Base-by-base conservation (phyloP, 139 green algal genomes). In the Coelastrella sp. region DNA sequence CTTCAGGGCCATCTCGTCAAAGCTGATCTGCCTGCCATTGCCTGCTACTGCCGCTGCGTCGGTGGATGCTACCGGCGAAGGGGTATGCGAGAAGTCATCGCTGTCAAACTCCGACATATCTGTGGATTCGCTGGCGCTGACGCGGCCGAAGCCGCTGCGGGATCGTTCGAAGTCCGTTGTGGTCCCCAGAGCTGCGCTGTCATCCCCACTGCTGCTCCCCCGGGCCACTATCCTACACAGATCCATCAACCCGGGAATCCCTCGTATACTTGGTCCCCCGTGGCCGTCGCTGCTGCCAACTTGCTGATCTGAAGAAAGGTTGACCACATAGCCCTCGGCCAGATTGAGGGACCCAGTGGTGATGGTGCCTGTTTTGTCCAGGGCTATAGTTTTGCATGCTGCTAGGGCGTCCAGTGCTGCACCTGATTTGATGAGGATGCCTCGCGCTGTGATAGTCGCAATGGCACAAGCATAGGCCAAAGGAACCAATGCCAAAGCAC, bases 301-400 rank as follows among this genome's bases (percentile, higher is more conserved):
- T 65, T 74, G 87, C 85, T 89, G 70, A 35, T 25, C 68, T 56
- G 80, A 20, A 25, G 20, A 58, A 65, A 88, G 59, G 72, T 68
- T 20, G 24, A 93, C 15, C 81, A 92, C 85, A 27, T 59, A 78
- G 7, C 91, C 92, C 27, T 94, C 90, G 6, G 92, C 89, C 11
- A 96, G 87, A 27, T 89, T 89, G 7, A 98, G 92, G 7, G 87
- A 84, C 57, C 97, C 97, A 0, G 93, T 96, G n/a, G 97, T 98
- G 49, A 98, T 93, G 56, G 97, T 99, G 84, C 94, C 94, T 24
- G 97, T 98, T 92, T 99, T 99, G 93, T 99, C 97, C 58, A 99
- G 94, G 0, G 95, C 97, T 0, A 98, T 90, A 1, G 92, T 94
- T 11, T 20, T 85, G 90, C 92, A 96, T 8, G 27, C 65, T 5